Evolutionary conservation across 164 flowering plant genomes (phyloP).

Genomic region (Annona squamosa): DNA sequence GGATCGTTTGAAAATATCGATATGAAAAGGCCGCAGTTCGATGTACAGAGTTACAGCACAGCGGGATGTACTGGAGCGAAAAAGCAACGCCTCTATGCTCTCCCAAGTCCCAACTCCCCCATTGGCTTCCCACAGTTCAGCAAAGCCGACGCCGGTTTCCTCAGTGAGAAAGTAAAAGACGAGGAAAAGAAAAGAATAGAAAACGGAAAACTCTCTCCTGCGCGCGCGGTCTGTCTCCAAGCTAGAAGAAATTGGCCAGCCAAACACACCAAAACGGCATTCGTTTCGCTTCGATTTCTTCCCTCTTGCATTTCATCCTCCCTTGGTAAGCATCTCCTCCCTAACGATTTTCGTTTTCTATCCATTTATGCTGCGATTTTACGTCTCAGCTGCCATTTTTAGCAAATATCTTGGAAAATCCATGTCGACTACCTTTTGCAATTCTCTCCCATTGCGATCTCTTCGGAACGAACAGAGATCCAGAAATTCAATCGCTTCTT

Average conservation of each 20-base stretch:
- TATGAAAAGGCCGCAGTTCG: not conserved
- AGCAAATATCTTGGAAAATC: not conserved
- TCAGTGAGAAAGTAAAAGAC: not conserved
- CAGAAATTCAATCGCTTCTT: not conserved
- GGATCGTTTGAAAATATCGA: not conserved
- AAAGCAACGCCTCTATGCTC: not conserved
- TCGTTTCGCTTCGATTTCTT: not conserved
- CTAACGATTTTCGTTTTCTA: not conserved
- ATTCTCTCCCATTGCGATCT: constrained; percentile 1
- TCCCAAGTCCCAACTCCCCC: not conserved
- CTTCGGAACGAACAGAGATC: not conserved
- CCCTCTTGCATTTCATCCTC: not conserved
- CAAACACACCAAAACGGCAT: not conserved
- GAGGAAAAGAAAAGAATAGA: constrained; percentile 7
- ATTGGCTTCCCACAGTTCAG: not conserved
- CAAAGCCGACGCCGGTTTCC: not conserved
- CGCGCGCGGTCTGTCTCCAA: not conserved
- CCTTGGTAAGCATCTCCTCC: not conserved
- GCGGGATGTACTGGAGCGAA: not conserved
- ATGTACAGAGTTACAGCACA: not conserved
- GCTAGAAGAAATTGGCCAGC: not conserved
- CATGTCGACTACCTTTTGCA: not conserved
- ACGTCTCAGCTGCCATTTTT: not conserved
- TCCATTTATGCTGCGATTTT: not conserved
- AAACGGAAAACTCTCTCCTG: not conserved